A percentile compares a stretch with the other conserved stretches of the same genome.
These are phyloP conservation scores for Chrysosphaeria jannelii DNA, from an alignment of 2,329 filamentous ascomycete genomes.

Conservation along the genomic window DNA sequence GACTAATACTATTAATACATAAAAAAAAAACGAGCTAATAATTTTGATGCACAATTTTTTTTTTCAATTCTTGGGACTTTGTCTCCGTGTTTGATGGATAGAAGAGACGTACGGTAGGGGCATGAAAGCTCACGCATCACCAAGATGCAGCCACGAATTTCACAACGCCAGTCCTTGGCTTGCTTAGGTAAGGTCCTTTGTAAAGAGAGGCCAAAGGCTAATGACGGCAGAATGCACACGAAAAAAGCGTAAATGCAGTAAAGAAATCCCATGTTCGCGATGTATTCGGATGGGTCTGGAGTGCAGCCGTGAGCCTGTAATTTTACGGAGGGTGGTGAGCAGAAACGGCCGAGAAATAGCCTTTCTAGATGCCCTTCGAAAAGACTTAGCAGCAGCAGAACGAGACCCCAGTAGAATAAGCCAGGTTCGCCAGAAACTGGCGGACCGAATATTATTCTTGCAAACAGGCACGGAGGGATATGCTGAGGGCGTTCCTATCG, in stretches of 20 bases:
- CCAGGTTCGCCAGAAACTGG: conserved; percentile 2
- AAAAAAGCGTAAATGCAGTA: conserved; percentile 5
- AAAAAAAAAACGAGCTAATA: too few relatives aligned
- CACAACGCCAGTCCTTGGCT: conserved; percentile 1
- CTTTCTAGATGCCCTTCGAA: conserved; percentile 3
- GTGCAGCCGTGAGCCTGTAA: conserved; percentile 5
- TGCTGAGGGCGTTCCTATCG: too few relatives aligned
- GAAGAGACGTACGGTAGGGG: too few relatives aligned
- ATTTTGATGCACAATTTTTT: too few relatives aligned
- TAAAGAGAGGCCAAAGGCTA: neutral
- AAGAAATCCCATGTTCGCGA: conserved; percentile 5
- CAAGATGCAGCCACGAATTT: conserved; percentile 1
- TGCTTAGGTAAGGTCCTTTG: conserved; percentile 1
- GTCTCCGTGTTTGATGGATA: too few relatives aligned
- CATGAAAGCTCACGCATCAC: too few relatives aligned
- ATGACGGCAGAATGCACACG: conserved; percentile 5
- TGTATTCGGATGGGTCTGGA: conserved; percentile 4
- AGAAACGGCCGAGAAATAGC: conserved; percentile 5
- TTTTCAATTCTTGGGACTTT: too few relatives aligned
- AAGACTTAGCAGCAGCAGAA: conserved; percentile 2
- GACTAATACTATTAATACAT: too few relatives aligned
- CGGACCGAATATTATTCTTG: conserved; percentile 3
- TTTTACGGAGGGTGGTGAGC: conserved; percentile 4
- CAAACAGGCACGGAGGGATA: conserved; percentile 3
- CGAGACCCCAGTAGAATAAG: neutral